Evolutionary conservation across 768 basidiomycete genomes (phyloP).

Genomic region (Leccinum rimulosum): DNA sequence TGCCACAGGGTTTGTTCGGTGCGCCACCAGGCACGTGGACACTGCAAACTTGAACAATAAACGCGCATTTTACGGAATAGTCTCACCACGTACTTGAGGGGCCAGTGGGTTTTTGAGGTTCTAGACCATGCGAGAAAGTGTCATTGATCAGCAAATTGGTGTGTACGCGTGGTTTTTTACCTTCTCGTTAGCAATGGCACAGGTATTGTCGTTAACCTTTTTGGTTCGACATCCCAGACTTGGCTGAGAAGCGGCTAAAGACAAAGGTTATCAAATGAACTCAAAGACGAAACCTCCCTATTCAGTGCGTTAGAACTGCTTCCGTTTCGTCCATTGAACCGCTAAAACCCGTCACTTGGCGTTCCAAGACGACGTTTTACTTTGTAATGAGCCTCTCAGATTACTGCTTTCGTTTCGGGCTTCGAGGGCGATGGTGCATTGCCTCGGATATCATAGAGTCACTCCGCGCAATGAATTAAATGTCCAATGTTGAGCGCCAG

Average conservation of each 20-base stretch:
- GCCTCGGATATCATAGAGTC: background rate
- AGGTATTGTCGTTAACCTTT: background rate
- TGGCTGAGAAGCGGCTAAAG: background rate
- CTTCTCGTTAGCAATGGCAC: background rate
- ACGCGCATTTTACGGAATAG: constrained; percentile 13
- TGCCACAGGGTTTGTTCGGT: constrained; percentile 21
- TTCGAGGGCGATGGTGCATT: background rate
- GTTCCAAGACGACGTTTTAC: background rate
- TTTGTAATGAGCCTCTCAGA: background rate
- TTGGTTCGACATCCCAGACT: background rate
- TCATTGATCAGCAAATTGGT: background rate
- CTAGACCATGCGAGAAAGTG: constrained; percentile 1
- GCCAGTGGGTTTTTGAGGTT: constrained; percentile 14
- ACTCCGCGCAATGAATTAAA: background rate
- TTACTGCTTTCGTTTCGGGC: background rate
- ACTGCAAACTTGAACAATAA: constrained; percentile 9
- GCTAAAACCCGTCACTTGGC: background rate
- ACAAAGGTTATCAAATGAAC: background rate
- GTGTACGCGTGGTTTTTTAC: background rate
- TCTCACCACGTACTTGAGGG: constrained; percentile 4
- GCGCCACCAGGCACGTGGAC: constrained; percentile 16
- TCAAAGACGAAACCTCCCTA: background rate
- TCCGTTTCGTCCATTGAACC: background rate
- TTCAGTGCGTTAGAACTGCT: constrained; percentile 1
- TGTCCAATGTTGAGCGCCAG: background rate